Evolutionary conservation across 176 grass and related monocot genomes (phyloP).

Genomic region (Hordeum vulgare): DNA sequence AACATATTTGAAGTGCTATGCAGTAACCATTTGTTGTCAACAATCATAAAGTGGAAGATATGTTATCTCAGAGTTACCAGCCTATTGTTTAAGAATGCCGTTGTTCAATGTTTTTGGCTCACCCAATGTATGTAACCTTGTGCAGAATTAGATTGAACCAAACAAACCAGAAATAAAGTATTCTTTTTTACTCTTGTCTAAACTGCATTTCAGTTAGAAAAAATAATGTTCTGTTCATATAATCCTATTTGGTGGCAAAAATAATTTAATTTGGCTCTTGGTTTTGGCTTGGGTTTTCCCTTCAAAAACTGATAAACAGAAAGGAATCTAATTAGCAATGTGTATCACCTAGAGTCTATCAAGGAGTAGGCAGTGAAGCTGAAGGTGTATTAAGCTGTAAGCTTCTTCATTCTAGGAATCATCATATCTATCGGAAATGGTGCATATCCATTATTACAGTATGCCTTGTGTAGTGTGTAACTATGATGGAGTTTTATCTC

Average conservation of each 20-base stretch:
- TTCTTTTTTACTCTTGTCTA: too few relatives aligned
- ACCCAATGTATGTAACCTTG: not conserved
- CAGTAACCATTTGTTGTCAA: not conserved
- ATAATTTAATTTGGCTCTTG: conserved; percentile 25
- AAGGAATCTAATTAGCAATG: conserved; percentile 28
- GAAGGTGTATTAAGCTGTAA: too few relatives aligned
- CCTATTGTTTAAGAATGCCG: not conserved
- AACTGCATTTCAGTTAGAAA: too few relatives aligned
- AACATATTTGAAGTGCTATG: not conserved
- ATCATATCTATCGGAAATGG: too few relatives aligned
- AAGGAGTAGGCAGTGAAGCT: too few relatives aligned
- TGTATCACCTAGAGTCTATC: conserved; percentile 25
- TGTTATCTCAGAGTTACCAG: not conserved
- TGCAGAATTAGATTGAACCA: not conserved
- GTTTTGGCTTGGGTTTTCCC: conserved; percentile 18
- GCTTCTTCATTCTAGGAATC: too few relatives aligned
- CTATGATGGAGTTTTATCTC: too few relatives aligned
- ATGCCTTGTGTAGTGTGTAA: too few relatives aligned
- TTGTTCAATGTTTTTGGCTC: not conserved
- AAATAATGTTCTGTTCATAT: too few relatives aligned
- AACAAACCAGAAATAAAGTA: not conserved
- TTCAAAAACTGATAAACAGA: conserved; percentile 38
- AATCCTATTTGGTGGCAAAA: not conserved
- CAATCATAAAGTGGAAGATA: not conserved
- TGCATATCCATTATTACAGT: too few relatives aligned